Conservation (phyloP, 2,329 filamentous ascomycete species). For the Juglanconis sp. region DNA sequence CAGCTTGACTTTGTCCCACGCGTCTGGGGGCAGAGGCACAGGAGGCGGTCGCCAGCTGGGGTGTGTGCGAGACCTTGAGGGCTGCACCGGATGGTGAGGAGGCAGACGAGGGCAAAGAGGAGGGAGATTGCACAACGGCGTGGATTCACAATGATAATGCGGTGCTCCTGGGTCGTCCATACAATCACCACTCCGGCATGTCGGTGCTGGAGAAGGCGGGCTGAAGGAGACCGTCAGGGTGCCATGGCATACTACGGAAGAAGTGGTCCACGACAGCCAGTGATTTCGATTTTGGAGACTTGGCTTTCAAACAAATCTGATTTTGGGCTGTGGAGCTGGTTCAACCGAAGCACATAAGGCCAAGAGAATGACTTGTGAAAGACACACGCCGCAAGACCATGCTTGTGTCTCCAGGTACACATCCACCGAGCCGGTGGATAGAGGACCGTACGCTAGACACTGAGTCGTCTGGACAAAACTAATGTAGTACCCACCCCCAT, state of each 20-base stretch:
- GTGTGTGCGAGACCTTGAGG: neutral
- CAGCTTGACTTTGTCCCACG: constrained; percentile 7
- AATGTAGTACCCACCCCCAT: no score
- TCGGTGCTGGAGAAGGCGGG: neutral
- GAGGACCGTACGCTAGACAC: no score
- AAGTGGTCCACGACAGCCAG: neutral
- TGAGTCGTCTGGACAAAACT: no score
- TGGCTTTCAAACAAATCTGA: no score
- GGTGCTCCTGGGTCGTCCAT: neutral
- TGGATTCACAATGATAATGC: constrained; percentile 7
- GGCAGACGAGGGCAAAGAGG: neutral
- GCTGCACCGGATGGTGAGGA: neutral
- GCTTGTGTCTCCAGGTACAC: no score
- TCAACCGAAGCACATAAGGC: no score
- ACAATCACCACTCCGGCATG: neutral
- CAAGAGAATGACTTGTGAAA: no score
- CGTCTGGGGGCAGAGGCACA: neutral
- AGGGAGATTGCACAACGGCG: neutral
- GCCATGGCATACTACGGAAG: neutral
- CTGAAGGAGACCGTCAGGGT: neutral
- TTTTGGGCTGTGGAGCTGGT: no score
- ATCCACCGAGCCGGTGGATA: no score
- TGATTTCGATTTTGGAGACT: no score
- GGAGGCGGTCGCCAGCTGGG: neutral
- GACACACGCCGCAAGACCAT: no score